Conservation (phyloP, 176 grass and related monocot species). For the Aegilops tauschii region DNA sequence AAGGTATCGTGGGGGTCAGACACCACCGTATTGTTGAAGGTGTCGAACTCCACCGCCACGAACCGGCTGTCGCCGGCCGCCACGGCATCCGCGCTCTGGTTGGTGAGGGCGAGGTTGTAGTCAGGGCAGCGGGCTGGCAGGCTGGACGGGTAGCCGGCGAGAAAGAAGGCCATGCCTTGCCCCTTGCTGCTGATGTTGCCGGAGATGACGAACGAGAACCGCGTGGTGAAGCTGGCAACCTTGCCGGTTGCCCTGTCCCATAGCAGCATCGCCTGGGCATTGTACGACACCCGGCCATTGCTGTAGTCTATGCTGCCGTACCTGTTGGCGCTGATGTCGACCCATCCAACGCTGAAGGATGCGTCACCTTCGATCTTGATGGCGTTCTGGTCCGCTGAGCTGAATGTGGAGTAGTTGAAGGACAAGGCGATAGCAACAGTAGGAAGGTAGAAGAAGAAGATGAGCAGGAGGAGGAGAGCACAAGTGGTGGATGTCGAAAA, state of each 20-base stretch:
- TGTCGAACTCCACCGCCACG: slow-evolving; percentile 18
- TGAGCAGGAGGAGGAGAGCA: background rate
- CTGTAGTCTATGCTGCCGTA: too few relatives aligned
- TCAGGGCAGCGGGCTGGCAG: background rate
- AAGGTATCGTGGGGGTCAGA: background rate
- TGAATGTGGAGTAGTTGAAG: slow-evolving; percentile 11
- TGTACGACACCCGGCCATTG: background rate
- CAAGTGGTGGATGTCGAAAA: background rate
- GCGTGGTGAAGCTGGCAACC: slow-evolving; percentile 16
- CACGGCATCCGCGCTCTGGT: background rate
- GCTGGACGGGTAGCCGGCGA: background rate
- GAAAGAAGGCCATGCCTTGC: slow-evolving; percentile 19
- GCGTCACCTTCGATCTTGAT: background rate
- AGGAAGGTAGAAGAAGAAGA: background rate
- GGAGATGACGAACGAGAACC: background rate
- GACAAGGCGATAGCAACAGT: background rate
- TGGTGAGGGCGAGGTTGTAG: background rate
- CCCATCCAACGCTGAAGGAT: background rate
- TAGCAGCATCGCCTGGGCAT: background rate
- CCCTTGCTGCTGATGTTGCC: background rate
- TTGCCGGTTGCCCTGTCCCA: background rate
- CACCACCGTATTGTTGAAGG: background rate
- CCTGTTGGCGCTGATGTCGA: background rate
- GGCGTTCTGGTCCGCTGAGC: background rate
- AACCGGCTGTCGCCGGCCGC: background rate